Base-by-base conservation (phyloP, 148 eudicot genomes). In the Rhododendron ferrugineum region DNA sequence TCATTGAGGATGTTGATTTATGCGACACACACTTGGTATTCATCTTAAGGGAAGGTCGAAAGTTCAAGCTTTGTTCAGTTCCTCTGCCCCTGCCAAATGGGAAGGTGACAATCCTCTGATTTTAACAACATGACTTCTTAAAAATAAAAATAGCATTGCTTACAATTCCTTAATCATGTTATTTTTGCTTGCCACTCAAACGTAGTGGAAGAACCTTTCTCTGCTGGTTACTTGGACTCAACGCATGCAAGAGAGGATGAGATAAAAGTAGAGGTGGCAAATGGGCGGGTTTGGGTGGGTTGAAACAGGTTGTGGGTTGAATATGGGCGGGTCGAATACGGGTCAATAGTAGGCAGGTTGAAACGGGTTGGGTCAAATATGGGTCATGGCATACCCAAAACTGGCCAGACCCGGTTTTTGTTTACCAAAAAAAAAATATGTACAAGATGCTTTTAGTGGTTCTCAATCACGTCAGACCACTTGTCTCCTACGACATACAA, bases 1-100 rank as follows among this genome's bases (percentile, higher is more conserved):
- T 91, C 76, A 91, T 96, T 64, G 92, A 91, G 90, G 98, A 96
- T 89, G 96, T 95, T 80, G 99, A 96, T 91, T 92, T 95, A 86
- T 82, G 93, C 85, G 87, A 94, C 84, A 88, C 94, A 32, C 93
- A 95, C 84, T 79, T 96, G 93, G 94, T 91, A 82, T 93, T 96
- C 86, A 88, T 91, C 82, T 46, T 90, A 77, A 90, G 95, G 91
- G 95, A 94, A 72, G 89, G 91, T 79, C 85, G 87, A 50, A 93
- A 89, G 83, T 90, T 88, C 90, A 90, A 85, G 89, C 92, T 96
- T 46, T 92, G 93, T 87, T 87, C 95, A 50, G 87, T 95, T 83
- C 82, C 91, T 81, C 88, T 96, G n/a, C 99, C 98, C 77, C 87
- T 95, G 87, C 89, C 92, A 56, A 83, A 32, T 88, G 85, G 84